phyloP scores from a whole-genome alignment of 208 protist genomes.

The Naegleria gruberi region DNA sequence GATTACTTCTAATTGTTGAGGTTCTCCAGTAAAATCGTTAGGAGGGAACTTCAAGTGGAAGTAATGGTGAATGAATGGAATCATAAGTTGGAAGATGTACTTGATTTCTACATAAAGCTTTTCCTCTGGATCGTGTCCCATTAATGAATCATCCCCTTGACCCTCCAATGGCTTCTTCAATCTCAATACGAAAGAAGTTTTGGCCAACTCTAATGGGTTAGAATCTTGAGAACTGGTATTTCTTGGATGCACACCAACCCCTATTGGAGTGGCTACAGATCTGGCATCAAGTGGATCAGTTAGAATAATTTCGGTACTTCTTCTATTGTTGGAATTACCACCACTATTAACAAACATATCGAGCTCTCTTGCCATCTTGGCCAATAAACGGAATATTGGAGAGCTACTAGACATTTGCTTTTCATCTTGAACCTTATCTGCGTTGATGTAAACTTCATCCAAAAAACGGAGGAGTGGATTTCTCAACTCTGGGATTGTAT shows the following conservation, averaged over 20 bases:
- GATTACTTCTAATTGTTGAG: background rate
- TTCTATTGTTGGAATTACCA: background rate
- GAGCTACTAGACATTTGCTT: background rate
- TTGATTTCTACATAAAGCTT: background rate
- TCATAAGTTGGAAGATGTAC: background rate
- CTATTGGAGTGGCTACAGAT: background rate
- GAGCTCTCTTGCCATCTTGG: background rate
- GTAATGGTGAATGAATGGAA: background rate
- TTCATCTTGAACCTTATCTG: slow-evolving; percentile 12
- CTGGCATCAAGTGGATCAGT: background rate
- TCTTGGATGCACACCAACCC: background rate
- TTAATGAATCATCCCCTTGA: background rate
- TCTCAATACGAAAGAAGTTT: background rate
- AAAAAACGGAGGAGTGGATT: background rate
- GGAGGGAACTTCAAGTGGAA: background rate
- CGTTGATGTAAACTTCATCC: slow-evolving; percentile 14
- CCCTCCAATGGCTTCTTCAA: background rate
- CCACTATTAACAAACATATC: background rate
- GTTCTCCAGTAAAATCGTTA: background rate
- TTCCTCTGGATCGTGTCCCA: background rate
- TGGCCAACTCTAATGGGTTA: background rate
- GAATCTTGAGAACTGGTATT: background rate
- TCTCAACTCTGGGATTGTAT: background rate
- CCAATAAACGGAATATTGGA: background rate
- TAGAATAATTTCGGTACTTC: background rate